Evolutionary conservation across 495 filamentous ascomycete genomes (phyloP), one percentile per base, ranked within the genome.

Genomic region (Glutinoglossum americanum): DNA sequence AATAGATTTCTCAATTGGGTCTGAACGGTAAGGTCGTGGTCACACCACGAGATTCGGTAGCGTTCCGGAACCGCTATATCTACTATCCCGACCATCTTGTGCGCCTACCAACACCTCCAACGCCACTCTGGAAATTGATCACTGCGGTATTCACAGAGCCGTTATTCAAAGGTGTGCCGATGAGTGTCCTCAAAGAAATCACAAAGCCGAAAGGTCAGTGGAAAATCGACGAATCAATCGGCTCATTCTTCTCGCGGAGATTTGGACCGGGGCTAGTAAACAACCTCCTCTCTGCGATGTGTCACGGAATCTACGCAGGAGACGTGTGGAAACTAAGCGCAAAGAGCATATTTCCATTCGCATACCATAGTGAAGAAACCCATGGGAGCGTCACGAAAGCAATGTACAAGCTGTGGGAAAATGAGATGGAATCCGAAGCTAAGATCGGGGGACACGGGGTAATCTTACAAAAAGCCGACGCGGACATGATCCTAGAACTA

Each of bases 221-320:
- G 59, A 60, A 51, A 17, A 54, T 70, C 17, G 87, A 96, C 63
- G 80, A 89, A 62, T 87, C 85, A 10, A 68, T 95, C 27, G 83
- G 78, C 5, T 71, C 76, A 0, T 95, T 85, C 64, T 70, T 88
- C 23, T 66, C 70, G 1, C 72, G 81, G 19, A 66, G 79, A 15
- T 68, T 83, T 32, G 73, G 76, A 33, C 66, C 72, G 10, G 64
- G 73, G 2, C 41, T 86, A 6, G 82, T 82, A 30, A 72, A 95
- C 41, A 94, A 94, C 61, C 26, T 96, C 1, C 65, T 82, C 1
- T 94, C 87, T 3, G 84, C 81, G 28, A 67, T 87, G n/a, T 66
- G 84, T 26, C 92, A 96, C 70, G 93, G 93, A 11, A 86, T 97
- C 19, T 93, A 89, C 63, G 93, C 88, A n/a, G 93, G 93, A 48